Percentiles rank a stretch among this genome's conserved stretches.
Evolutionary conservation across 2,329 filamentous ascomycete genomes (phyloP).

Genomic region (Colletotrichum graminicola): DNA sequence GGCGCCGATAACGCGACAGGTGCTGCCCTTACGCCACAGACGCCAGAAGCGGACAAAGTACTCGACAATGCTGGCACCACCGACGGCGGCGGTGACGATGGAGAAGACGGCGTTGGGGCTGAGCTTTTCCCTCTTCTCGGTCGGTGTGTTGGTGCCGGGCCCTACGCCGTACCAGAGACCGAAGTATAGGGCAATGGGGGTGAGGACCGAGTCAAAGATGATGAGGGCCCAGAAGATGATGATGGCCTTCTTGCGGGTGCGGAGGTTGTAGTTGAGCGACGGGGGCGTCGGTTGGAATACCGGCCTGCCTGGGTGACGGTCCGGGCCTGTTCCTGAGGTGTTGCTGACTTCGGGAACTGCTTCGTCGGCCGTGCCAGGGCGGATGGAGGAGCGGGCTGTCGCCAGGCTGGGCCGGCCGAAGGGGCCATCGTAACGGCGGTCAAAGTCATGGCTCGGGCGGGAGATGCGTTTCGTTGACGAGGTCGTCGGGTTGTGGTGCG

Average conservation of each 20-base stretch:
- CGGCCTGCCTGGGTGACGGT: not conserved
- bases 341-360: not conserved
- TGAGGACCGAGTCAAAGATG: constrained; percentile 67
- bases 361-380: not conserved
- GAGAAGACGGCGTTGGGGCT: constrained; percentile 57
- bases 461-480: constrained; percentile 5
- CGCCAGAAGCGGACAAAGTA: constrained; percentile 66
- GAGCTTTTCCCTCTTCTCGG: constrained; percentile 48
- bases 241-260: constrained; percentile 64
- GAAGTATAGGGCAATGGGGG: constrained; percentile 72
- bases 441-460: constrained; percentile 37
- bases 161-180: constrained; percentile 67
- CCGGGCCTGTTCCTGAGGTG: not conserved
- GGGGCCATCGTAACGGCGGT: constrained; percentile 41
- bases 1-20: constrained; percentile 59
- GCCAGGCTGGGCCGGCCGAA: constrained; percentile 34
- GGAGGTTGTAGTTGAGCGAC: constrained; percentile 42
- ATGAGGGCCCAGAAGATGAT: constrained; percentile 71
- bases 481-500: not conserved
- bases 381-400: not conserved
- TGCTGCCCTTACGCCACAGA: constrained; percentile 64
- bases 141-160: constrained; percentile 49
- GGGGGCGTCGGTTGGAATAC: constrained; percentile 35
- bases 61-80: constrained; percentile 65
- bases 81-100: constrained; percentile 65